Conservation (phyloP, 495 filamentous ascomycete species). For the Glutinoglossum americanum region DNA sequence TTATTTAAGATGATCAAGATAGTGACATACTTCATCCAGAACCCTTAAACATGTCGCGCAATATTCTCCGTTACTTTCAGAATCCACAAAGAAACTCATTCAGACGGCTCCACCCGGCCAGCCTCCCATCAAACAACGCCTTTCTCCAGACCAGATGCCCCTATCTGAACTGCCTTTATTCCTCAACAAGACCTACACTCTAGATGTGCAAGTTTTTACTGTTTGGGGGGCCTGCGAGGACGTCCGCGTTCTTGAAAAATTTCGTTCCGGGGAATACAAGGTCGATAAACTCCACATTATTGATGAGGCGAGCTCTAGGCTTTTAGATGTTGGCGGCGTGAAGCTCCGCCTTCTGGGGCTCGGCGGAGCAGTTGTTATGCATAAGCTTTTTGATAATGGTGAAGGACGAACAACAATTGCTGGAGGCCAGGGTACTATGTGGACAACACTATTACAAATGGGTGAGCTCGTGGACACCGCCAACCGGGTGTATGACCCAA, state of each 20-base stretch:
- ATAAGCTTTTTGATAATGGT: conserved; percentile 98
- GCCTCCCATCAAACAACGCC: conserved; percentile 54
- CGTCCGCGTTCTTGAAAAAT: conserved; percentile 93
- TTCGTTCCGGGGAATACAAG: conserved; percentile 95
- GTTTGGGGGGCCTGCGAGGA: conserved; percentile 99
- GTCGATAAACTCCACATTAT: conserved; percentile 94
- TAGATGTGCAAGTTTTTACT: conserved; percentile 93
- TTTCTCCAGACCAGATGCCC: conserved; percentile 58
- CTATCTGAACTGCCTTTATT: conserved; percentile 90
- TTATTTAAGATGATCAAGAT: background rate
- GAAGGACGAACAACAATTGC: conserved; percentile 96
- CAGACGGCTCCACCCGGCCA: conserved; percentile 37
- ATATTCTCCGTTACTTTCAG: conserved; percentile 85
- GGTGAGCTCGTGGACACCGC: conserved; percentile 96
- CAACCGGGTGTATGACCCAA: conserved; percentile 93
- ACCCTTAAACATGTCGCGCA: conserved; percentile 96
- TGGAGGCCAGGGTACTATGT: conserved; percentile 98
- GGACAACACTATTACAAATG: conserved; percentile 97
- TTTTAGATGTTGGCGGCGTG: conserved; percentile 84
- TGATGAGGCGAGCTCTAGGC: conserved; percentile 85
- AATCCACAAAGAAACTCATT: conserved; percentile 71
- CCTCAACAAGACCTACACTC: conserved; percentile 63
- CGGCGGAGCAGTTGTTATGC: conserved; percentile 96
- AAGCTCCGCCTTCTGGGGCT: conserved; percentile 88
- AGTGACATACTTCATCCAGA: conserved; percentile 28